Evolutionary conservation across 1,284 basidiomycete genomes (phyloP), one percentile per base, ranked within the genome.

Genomic region (Somion occarium): DNA sequence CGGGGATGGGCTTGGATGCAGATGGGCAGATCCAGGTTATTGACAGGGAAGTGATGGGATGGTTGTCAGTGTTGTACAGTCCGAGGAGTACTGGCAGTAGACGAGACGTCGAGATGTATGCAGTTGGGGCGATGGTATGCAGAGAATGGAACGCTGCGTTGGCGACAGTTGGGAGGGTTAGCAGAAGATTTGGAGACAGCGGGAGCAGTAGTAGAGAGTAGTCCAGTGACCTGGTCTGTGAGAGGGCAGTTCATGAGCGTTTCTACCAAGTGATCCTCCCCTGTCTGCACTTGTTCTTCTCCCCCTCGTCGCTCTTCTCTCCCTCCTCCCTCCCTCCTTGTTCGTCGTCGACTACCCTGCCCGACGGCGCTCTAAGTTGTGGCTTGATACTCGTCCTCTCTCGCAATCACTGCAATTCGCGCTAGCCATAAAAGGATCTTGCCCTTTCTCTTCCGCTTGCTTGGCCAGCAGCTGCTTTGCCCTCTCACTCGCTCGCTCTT

Each of bases 381-480:
- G 42, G 42, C 42, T 43, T 43, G 42, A 43, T 43, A 11, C 42
- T 43, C 42, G 18, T 7, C 20, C 19, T 13, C 19, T 22, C 42
- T 22, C 13, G 11, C 18, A 22, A 43, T 43, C 42, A 43, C 13
- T 24, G 19, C 42, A 19, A 43, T 5, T 23, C 42, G 42, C n/a
- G 23, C 42, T 43, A 43, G 42, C 42, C 22, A 43, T 49, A 49
- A 42, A 27, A 42, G 38, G 48, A n/a, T 9, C 38, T 22, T 19
- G 42, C 19, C 42, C 48, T 23, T 42, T 18, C 48, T 26, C 23
- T 42, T 41, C 23, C 38, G 20, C 22, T 26, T 49, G n/a, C 13
- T 39, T 38, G 30, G 19, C 44, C 38, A 26, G 38, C 49, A 25
- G 26, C 23, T 20, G 25, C 25, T 50, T 38, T 38, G 25, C 47